phyloP scores from a whole-genome alignment of 805 yeast genomes.

The Myxozyma kluyveri region DNA sequence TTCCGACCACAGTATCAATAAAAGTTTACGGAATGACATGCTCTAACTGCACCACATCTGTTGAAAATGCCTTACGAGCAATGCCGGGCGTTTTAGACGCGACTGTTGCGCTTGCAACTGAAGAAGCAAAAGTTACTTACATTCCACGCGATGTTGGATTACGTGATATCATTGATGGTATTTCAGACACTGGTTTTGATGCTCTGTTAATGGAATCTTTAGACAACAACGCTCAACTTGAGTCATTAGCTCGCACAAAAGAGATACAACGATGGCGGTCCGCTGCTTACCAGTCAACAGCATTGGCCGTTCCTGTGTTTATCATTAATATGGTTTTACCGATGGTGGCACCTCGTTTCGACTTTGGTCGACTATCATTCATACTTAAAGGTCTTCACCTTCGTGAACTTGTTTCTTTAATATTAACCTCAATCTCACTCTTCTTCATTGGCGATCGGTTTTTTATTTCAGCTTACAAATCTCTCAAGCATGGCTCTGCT shows the following conservation, averaged over 20 bases:
- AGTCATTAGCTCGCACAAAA: constrained; percentile 60
- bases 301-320: constrained; percentile 62
- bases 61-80: constrained; percentile 48
- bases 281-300: constrained; percentile 51
- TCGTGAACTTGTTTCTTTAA: constrained; percentile 60
- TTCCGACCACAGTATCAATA: constrained; percentile 21
- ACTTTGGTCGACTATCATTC: constrained; percentile 35
- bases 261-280: constrained; percentile 72
- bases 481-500: constrained; percentile 65
- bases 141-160: constrained; percentile 56
- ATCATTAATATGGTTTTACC: constrained; percentile 43
- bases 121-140: constrained; percentile 54
- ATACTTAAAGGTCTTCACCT: constrained; percentile 61
- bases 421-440: constrained; percentile 59
- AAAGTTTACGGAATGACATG: constrained; percentile 60
- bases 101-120: constrained; percentile 52
- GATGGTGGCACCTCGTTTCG: constrained; percentile 27
- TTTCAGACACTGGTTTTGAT: constrained; percentile 54
- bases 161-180: constrained; percentile 55
- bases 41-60: constrained; percentile 51
- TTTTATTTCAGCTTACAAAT: constrained; percentile 59
- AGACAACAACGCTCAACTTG: constrained; percentile 67
- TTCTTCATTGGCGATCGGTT: constrained; percentile 67
- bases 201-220: constrained; percentile 45
- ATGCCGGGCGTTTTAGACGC: constrained; percentile 51